Conservation (phyloP, 2,329 filamentous ascomycete genomes). For the Aspergillus thermomutatus region DNA sequence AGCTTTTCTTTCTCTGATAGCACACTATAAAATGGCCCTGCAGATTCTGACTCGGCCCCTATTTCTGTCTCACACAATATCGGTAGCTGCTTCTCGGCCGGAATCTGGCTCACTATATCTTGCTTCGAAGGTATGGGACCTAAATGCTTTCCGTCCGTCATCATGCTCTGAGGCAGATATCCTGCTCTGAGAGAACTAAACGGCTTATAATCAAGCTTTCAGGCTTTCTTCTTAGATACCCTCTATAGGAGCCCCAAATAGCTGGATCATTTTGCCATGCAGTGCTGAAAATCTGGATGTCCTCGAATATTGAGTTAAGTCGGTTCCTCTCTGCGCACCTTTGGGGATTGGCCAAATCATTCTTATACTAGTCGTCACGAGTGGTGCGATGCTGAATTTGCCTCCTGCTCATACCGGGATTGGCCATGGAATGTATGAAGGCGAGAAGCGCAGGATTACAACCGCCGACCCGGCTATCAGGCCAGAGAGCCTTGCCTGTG, state of each 20-base stretch:
- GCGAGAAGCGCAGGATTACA: neutral
- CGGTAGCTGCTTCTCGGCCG: neutral
- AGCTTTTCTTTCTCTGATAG: conserved; percentile 35
- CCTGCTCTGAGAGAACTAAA: neutral
- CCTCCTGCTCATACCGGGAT: neutral
- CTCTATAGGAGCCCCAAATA: too few relatives aligned
- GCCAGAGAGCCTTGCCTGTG: neutral
- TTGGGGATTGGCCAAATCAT: too few relatives aligned
- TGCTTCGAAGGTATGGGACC: neutral
- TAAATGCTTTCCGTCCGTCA: neutral
- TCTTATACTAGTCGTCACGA: neutral
- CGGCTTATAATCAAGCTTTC: too few relatives aligned
- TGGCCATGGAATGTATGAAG: neutral
- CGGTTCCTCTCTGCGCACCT: too few relatives aligned
- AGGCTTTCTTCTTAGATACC: too few relatives aligned
- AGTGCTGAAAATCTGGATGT: too few relatives aligned
- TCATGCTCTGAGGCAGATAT: neutral
- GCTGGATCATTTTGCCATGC: too few relatives aligned
- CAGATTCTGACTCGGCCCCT: neutral
- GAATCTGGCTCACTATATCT: neutral
- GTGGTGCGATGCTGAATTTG: neutral
- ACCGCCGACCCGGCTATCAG: neutral
- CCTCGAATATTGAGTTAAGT: too few relatives aligned
- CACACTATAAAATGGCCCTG: neutral
- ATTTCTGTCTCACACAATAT: neutral